Evolutionary conservation across 352 stramenopile species (phyloP).

Genomic region (Stephanocyclus meneghinianus): DNA sequence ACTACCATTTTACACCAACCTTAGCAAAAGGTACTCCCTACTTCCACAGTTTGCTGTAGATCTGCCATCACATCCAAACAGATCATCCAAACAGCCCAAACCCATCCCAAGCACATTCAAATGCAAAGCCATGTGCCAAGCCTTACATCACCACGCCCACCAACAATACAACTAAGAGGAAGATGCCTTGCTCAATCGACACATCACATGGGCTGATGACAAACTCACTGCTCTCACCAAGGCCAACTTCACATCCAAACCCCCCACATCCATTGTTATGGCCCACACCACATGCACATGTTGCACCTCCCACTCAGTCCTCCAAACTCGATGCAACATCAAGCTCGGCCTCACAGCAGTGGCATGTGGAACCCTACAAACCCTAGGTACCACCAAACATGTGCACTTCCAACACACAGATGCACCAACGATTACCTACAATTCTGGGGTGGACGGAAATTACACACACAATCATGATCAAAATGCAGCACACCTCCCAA

Average conservation of each 20-base stretch:
- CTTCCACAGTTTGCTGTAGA: no score
- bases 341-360: background rate
- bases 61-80: no score
- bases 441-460: conserved; percentile 23
- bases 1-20: no score
- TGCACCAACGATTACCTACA: conserved; percentile 18
- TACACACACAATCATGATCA: background rate
- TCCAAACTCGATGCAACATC: background rate
- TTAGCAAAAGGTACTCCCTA: no score
- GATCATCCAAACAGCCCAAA: no score
- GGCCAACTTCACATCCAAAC: background rate
- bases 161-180: background rate
- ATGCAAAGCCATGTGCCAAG: background rate
- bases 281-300: background rate
- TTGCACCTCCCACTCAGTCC: background rate
- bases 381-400: background rate
- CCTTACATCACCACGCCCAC: background rate
- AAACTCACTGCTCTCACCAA: conserved; percentile 12
- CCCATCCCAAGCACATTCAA: background rate
- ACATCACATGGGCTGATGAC: conserved; percentile 13
- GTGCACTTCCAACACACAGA: background rate
- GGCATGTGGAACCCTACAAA: background rate
- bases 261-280: background rate
- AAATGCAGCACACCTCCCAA: background rate
- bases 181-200: background rate